Base-by-base conservation (phyloP, 83 land plant species). In the Picea abies region DNA sequence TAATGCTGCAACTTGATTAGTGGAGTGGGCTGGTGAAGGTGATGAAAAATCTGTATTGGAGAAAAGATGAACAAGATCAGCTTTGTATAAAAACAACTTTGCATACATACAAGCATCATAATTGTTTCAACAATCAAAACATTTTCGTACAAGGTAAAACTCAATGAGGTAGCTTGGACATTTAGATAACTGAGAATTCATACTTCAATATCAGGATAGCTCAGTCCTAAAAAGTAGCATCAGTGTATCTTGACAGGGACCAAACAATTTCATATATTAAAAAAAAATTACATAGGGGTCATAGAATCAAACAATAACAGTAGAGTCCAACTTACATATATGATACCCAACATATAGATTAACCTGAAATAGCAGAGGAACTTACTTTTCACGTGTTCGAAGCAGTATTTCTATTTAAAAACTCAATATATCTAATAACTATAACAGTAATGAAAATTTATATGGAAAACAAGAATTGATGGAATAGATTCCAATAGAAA, bases 1-100 rank as follows among this genome's bases (percentile, higher is more conserved):
- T 44, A 96, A 82, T 26, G 98, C 98, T 71, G 96, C 98, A 25
- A 96, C 99, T 87, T 96, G 98, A 78, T 95, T 95, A 25, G 98
- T 95, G 14, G 98, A 90, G 8, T 96, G 92, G 49, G 98, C 96
- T n/a, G 99, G 99, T 4, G 96, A 88, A 71, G 96, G 90, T 3
- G 91, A 80, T 63, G 93, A 89, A 68, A 96, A 96, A 80, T 95
- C 99, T 96, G 91, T 88, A 10, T 44, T 70, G 47, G 19, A 35
- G 23, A 9, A 41, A 44, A 73, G 52, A 41, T 19, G 56, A 52
- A 44, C 3, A 19, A n/a, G 56, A 23, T 44, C 77, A n/a, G 26
- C 39, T 39, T 44, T 41, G 77, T 20, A 20, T 73, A 44, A 49
- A 15, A 73, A n/a, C 4, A 6, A 20, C 15, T 12, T 0, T 0